phyloP scores from a whole-genome alignment of 1,284 basidiomycete species.

The Ustilago hordei region DNA sequence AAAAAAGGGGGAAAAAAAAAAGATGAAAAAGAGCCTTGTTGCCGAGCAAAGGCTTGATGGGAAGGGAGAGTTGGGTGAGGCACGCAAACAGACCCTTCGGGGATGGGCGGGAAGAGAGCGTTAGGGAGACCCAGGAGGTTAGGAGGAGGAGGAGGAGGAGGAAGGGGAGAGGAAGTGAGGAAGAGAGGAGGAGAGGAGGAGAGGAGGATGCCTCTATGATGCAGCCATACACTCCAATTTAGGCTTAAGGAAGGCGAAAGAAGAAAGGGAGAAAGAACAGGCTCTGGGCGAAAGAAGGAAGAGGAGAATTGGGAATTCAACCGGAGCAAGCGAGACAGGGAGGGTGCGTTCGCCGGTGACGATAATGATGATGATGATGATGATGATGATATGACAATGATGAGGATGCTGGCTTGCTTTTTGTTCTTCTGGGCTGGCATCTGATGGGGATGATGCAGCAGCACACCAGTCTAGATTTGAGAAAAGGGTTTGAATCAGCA shows the following conservation, averaged over 20 bases:
- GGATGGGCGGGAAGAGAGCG: constrained; percentile 11
- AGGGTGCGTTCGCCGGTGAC: neutral
- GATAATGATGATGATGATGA: constrained; percentile 10
- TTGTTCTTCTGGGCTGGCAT: neutral
- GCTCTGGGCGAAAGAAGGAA: neutral
- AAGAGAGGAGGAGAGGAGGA: neutral
- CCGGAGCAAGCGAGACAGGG: constrained; percentile 6
- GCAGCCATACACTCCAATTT: constrained; percentile 19
- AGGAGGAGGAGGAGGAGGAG: neutral
- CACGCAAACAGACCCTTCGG: constrained; percentile 8
- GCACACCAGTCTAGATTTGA: neutral
- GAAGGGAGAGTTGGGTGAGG: constrained; percentile 9
- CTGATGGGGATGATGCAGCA: neutral
- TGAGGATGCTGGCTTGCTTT: neutral
- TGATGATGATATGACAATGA: constrained; percentile 4
- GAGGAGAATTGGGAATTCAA: neutral
- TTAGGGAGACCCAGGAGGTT: neutral
- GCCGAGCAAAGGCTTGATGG: constrained; percentile 5
- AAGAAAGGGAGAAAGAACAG: neutral
- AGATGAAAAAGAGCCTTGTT: neutral
- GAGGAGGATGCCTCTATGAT: constrained; percentile 35
- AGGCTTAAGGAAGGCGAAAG: constrained; percentile 1
- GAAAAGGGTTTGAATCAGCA: neutral
- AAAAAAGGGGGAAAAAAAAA: too few species aligned
- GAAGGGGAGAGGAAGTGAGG: neutral